phyloP scores from a whole-genome alignment of 2,329 filamentous ascomycete species.

The Ceratocystis ficicola region DNA sequence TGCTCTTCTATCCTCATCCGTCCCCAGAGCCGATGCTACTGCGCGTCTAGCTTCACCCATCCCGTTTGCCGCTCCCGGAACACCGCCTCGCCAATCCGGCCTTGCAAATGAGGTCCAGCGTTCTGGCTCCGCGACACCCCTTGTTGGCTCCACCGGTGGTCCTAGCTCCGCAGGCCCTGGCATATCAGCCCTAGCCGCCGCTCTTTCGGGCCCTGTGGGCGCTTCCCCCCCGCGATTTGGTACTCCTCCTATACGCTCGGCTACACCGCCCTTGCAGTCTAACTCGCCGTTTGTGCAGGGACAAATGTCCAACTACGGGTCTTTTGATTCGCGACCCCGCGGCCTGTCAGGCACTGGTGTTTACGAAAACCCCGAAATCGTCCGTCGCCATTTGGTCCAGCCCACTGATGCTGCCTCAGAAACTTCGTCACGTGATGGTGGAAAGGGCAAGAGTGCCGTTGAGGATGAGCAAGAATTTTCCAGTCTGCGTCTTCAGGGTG shows the following conservation, averaged over 20 bases:
- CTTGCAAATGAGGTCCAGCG: slow-evolving; percentile 18
- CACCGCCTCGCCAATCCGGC: slow-evolving; percentile 35
- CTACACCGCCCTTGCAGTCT: slow-evolving; percentile 43
- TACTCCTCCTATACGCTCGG: slow-evolving; percentile 47
- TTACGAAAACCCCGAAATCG: slow-evolving; percentile 80
- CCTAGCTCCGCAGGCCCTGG: slow-evolving; percentile 62
- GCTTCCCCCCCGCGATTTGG: slow-evolving; percentile 58
- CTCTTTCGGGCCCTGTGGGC: slow-evolving; percentile 63
- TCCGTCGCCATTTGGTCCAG: slow-evolving; percentile 77
- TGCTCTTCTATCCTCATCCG: slow-evolving; percentile 17
- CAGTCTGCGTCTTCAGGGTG: slow-evolving; percentile 81
- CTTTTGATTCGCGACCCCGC: slow-evolving; percentile 60
- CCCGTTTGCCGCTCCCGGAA: slow-evolving; percentile 36
- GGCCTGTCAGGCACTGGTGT: slow-evolving; percentile 40
- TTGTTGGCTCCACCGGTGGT: slow-evolving; percentile 41
- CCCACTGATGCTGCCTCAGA: slow-evolving; percentile 43
- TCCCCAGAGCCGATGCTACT: slow-evolving; percentile 31
- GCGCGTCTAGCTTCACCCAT: slow-evolving; percentile 44
- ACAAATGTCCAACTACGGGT: slow-evolving; percentile 57
- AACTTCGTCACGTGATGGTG: slow-evolving; percentile 35
- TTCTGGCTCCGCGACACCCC: slow-evolving; percentile 35
- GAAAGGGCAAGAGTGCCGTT: slow-evolving; percentile 44
- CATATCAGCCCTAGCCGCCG: slow-evolving; percentile 76
- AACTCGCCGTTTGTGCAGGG: slow-evolving; percentile 26
- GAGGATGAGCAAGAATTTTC: slow-evolving; percentile 73